Conservation (phyloP, 345 rosid species). For the Pseudoturritis turrita region DNA sequence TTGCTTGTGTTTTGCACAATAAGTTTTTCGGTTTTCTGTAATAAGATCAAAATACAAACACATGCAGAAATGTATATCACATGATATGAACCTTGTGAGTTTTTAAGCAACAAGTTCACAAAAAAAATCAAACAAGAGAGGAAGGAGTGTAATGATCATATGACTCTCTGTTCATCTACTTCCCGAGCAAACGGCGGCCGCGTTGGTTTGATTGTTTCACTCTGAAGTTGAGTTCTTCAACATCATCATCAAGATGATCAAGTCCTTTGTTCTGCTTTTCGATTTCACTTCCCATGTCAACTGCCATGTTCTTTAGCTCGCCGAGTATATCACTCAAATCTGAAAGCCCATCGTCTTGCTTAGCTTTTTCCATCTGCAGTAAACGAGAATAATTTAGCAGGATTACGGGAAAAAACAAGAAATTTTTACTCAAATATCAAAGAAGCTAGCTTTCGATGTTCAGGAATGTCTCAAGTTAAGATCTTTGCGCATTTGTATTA, state of each 20-base stretch:
- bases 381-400: not conserved
- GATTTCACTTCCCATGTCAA: conserved; percentile 88
- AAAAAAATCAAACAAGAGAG: not conserved
- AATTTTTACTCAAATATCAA: not conserved
- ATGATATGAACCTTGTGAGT: conserved; percentile 1
- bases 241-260: conserved; percentile 62
- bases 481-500: not conserved
- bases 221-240: conserved; percentile 59
- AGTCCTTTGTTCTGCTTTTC: conserved; percentile 70
- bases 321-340: conserved; percentile 77
- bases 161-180: conserved; percentile 40
- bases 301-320: conserved; percentile 83
- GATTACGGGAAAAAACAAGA: not conserved
- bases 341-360: conserved; percentile 85
- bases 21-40: not conserved
- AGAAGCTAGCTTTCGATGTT: not conserved
- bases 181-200: conserved; percentile 67
- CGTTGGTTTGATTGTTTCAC: conserved; percentile 60
- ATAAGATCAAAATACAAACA: conserved; percentile 7
- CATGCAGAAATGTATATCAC: conserved; percentile 1
- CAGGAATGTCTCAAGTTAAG: not conserved
- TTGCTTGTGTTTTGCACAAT: not conserved
- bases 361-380: conserved; percentile 65
- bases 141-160: conserved; percentile 3
- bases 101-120: not conserved